These are phyloP conservation scores for Beta macrorhiza DNA, from an alignment of 179 eudicot genomes.

Conservation along the genomic window DNA sequence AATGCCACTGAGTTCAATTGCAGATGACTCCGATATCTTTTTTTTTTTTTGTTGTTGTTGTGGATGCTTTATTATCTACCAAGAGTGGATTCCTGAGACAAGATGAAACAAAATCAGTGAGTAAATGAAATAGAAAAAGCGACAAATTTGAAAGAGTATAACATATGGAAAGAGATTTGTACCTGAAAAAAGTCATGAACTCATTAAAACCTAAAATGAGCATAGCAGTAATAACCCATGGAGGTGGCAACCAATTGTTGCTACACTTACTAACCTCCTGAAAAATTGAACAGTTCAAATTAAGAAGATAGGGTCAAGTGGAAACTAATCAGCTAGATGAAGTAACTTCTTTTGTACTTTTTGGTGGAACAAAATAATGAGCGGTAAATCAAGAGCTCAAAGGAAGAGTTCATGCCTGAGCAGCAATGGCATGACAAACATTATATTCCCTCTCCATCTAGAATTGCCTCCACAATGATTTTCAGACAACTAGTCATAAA, in stretches of 20 bases:
- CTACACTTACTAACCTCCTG: conserved; percentile 84
- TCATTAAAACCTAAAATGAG: conserved; percentile 85
- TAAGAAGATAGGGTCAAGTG: not conserved
- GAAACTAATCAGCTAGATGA: not conserved
- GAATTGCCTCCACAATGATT: conserved; percentile 93
- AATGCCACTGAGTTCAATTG: too few species aligned
- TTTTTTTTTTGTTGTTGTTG: too few species aligned
- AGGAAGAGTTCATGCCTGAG: conserved; percentile 63
- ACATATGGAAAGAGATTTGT: not conserved
- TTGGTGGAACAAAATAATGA: not conserved
- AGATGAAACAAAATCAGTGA: too few species aligned
- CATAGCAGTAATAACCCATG: conserved; percentile 91
- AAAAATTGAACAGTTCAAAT: conserved; percentile 9
- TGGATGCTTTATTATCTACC: too few species aligned
- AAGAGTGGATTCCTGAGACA: too few species aligned
- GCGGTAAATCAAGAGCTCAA: not conserved
- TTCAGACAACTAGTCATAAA: conserved; percentile 35
- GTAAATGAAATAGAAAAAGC: too few species aligned
- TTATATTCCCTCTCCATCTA: conserved; percentile 87
- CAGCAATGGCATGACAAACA: conserved; percentile 91
- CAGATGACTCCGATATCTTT: too few species aligned
- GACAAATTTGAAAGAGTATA: too few species aligned
- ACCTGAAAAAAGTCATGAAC: conserved; percentile 94
- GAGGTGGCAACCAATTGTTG: conserved; percentile 98
- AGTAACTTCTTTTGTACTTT: not conserved